phyloP scores from a whole-genome alignment of 306 rosid genomes.

The Castanopsis chinensis region DNA sequence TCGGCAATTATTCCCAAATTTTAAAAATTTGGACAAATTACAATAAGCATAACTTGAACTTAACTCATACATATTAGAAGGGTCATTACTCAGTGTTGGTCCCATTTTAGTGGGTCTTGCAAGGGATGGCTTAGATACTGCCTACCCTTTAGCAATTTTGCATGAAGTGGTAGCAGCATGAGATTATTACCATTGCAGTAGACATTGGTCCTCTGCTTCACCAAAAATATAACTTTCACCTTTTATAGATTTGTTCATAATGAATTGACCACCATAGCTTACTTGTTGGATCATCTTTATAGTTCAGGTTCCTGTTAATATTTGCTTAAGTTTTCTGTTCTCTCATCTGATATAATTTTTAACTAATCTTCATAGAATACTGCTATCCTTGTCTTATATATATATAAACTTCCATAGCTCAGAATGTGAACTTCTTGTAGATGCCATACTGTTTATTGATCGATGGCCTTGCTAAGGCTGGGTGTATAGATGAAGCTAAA shows the following conservation, averaged over 20 bases:
- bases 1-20: no score
- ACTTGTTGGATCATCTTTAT: not conserved
- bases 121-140: not conserved
- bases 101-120: not conserved
- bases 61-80: no score
- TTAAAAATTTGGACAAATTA: no score
- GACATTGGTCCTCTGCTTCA: not conserved
- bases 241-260: not conserved
- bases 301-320: not conserved
- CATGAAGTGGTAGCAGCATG: no score
- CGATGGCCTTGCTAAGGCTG: slow-evolving; percentile 82
- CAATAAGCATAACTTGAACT: no score
- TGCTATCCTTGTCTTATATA: not conserved
- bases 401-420: not conserved
- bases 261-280: not conserved
- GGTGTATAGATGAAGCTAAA: slow-evolving; percentile 68
- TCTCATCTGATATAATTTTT: not conserved
- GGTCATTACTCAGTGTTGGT: no score
- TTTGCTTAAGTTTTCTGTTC: not conserved
- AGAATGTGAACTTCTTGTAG: slow-evolving; percentile 34
- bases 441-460: slow-evolving; percentile 86
- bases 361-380: not conserved
- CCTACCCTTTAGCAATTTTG: not conserved
- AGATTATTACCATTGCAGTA: not conserved
- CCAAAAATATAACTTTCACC: not conserved